A percentile compares a stretch with the other conserved stretches of the same genome.
phyloP scores from a whole-genome alignment of 257 asterid genomes.

The Lithospermum erythrorhizon region DNA sequence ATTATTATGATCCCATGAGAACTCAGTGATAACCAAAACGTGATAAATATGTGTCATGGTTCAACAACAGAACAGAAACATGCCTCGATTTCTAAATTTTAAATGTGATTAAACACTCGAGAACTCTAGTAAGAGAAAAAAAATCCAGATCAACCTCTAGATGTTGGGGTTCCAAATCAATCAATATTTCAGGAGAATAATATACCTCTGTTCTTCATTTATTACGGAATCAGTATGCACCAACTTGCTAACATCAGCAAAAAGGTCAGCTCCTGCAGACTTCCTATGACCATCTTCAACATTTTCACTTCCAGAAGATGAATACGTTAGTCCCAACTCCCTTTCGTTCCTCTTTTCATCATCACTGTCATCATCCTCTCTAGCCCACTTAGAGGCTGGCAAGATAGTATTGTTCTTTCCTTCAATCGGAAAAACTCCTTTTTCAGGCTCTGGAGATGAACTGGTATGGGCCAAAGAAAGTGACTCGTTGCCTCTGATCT shows the following conservation, averaged over 20 bases:
- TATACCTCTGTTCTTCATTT: constrained; percentile 78
- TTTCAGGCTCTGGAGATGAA: constrained; percentile 23
- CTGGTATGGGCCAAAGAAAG: constrained; percentile 21
- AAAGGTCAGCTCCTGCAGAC: constrained; percentile 38
- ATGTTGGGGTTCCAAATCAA: neutral
- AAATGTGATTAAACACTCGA: neutral
- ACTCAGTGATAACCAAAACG: too few relatives aligned
- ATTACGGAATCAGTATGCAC: constrained; percentile 50
- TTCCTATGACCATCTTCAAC: constrained; percentile 41
- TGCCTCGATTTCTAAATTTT: neutral
- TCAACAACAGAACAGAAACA: neutral
- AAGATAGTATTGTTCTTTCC: constrained; percentile 46
- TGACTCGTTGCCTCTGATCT: constrained; percentile 34
- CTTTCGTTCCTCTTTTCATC: constrained; percentile 51
- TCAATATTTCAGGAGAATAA: neutral
- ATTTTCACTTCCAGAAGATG: constrained; percentile 92
- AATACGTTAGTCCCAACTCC: constrained; percentile 70
- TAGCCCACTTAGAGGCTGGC: constrained; percentile 91
- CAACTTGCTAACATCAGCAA: constrained; percentile 46
- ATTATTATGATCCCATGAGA: too few relatives aligned
- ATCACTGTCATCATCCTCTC: constrained; percentile 75
- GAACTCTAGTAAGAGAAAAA: neutral
- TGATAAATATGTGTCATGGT: neutral
- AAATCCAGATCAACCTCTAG: neutral
- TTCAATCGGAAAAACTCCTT: constrained; percentile 25